Evolutionary conservation across 306 rosid genomes (phyloP).

Genomic region (Trifolium subterraneum): DNA sequence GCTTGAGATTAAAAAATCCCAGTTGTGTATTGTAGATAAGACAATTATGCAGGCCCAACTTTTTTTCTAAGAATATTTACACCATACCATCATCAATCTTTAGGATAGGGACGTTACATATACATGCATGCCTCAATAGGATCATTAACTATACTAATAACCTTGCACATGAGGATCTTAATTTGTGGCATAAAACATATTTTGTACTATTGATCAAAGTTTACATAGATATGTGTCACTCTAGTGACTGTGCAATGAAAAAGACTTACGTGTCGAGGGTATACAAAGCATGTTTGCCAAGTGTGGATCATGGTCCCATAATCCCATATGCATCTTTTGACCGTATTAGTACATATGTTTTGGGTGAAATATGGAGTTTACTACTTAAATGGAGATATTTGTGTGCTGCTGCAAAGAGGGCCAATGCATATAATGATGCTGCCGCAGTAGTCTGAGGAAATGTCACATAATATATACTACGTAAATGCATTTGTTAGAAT

Average conservation of each 20-base stretch:
- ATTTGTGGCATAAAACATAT: conserved; percentile 11
- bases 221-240: conserved; percentile 31
- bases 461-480: too few species aligned
- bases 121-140: conserved; percentile 1
- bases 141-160: conserved; percentile 31
- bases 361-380: too few species aligned
- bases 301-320: conserved; percentile 13
- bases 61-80: not conserved
- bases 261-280: conserved; percentile 12
- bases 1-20: not conserved
- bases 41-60: not conserved
- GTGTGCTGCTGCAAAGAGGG: not conserved
- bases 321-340: too few species aligned
- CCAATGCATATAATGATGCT: not conserved
- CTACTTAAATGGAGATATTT: too few species aligned
- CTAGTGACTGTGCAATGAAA: conserved; percentile 33
- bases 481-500: too few species aligned
- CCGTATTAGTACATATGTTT: too few species aligned
- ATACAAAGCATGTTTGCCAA: not conserved
- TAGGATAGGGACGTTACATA: not conserved
- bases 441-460: too few species aligned
- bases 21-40: conserved; percentile 16
- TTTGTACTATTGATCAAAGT: not conserved
- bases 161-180: conserved; percentile 16
- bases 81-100: not conserved